A percentile compares a stretch with the other conserved stretches of the same genome.
phyloP scores from a whole-genome alignment of 2,329 filamentous ascomycete genomes.

The Cercospora sp. region DNA sequence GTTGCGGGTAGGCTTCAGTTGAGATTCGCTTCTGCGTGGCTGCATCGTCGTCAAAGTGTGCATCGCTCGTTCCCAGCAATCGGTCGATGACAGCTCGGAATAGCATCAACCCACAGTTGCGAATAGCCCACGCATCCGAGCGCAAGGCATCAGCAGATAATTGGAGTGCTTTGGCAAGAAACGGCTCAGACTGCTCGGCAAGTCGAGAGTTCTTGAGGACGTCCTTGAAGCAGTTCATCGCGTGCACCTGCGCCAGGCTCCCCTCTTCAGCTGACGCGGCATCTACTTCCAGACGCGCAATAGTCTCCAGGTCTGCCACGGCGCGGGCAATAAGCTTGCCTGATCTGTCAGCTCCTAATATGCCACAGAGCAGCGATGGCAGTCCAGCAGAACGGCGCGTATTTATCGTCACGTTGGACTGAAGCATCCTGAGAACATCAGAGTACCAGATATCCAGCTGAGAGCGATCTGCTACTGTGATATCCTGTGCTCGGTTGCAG shows the following conservation, averaged over 20 bases:
- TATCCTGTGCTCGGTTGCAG: constrained; percentile 65
- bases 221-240: constrained; percentile 89
- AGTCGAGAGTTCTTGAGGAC: constrained; percentile 83
- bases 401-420: constrained; percentile 71
- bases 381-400: constrained; percentile 91
- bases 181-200: constrained; percentile 68
- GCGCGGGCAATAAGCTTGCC: constrained; percentile 61
- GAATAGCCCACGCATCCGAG: constrained; percentile 86
- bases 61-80: constrained; percentile 71
- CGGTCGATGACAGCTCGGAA: constrained; percentile 81
- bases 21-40: constrained; percentile 58
- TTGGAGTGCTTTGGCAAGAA: constrained; percentile 71
- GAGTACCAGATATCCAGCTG: constrained; percentile 69
- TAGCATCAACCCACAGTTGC: constrained; percentile 88
- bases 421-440: constrained; percentile 31
- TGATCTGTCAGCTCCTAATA: constrained; percentile 66
- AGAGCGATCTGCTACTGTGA: constrained; percentile 44
- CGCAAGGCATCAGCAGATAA: constrained; percentile 79
- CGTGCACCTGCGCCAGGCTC: constrained; percentile 85
- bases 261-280: constrained; percentile 46
- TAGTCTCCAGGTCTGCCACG: constrained; percentile 62
- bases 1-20: constrained; percentile 66
- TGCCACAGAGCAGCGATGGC: constrained; percentile 79
- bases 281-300: constrained; percentile 48
- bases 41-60: constrained; percentile 58